Base-by-base conservation (phyloP, 169 alveolate species). In the Babesia microti region DNA sequence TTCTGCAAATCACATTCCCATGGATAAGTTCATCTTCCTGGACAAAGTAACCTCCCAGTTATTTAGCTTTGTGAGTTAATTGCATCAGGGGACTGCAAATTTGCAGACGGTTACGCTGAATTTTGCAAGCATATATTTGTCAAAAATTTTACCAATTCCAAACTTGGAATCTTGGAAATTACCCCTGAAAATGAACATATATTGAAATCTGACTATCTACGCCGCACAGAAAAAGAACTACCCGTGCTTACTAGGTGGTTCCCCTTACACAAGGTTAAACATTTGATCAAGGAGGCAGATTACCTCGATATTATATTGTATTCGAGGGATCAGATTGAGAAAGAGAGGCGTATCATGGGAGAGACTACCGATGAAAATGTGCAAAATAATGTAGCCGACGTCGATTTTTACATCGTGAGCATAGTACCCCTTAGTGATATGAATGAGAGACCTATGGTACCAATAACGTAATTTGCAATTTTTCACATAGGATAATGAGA, bases 91-190 rank as follows among this genome's bases (percentile, higher is more conserved):
- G 46, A 55, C 27, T 60, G 56, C 11, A 48, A 59, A 11, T 66
- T 84, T 6, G 53, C 55, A 34, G 89, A 81, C 52, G 98, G 98
- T 5, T 95, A 95, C 81, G 98, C 98, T 29, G 96, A 95, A 1
- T 95, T 95, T 65, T 95, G 99, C 72, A 91, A 92, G 47, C 99
- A 95, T 67, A 41, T 95, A 22, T 91, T 92, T 71, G 68, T 93
- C 14, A 84, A 79, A 37, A 95, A 95, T 82, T 93, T 91, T 65
- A 91, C 97, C 0, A 89, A 84, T 27, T 94, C 95, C 7, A 54
- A 66, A 14, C 66, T 83, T 21, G 84, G 89, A 26, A 55, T 88
- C 9, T 44, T 92, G 0, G 87, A 80, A 47, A 92, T 95, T 34
- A 95, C 92, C 12, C 61, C 54, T 12, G 89, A 89, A 19, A 92